Evolutionary conservation across 2,329 filamentous ascomycete genomes (phyloP).

Genomic region (Sodiomyces alkalinus): DNA sequence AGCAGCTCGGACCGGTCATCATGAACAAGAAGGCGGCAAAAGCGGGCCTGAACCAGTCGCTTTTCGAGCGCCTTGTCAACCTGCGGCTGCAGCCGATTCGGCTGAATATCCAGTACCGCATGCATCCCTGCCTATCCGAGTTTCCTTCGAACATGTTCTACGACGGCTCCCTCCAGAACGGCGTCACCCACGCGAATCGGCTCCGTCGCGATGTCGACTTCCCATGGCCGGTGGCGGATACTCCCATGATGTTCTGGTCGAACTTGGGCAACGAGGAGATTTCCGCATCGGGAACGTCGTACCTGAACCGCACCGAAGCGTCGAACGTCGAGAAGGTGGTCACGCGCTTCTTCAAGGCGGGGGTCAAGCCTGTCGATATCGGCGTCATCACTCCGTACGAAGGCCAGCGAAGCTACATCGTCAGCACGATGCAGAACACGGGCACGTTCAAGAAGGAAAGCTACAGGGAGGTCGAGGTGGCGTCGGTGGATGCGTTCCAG

Average conservation of each 20-base stretch:
- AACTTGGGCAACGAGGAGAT: constrained; percentile 97
- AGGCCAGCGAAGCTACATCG: constrained; percentile 93
- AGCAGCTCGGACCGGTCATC: constrained; percentile 93
- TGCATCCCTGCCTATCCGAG: constrained; percentile 94
- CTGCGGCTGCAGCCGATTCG: constrained; percentile 83
- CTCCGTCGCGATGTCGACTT: constrained; percentile 91
- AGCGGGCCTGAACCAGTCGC: constrained; percentile 91
- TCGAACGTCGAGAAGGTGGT: constrained; percentile 98
- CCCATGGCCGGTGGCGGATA: constrained; percentile 87
- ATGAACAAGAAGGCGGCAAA: constrained; percentile 99
- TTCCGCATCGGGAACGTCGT: constrained; percentile 91
- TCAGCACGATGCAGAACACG: constrained; percentile 97
- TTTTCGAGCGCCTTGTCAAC: constrained; percentile 91
- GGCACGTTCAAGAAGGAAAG: constrained; percentile 96
- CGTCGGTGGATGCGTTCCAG: constrained; percentile 96
- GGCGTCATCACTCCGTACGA: constrained; percentile 98
- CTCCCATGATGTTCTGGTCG: constrained; percentile 99
- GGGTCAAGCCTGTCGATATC: constrained; percentile 84
- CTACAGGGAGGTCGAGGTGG: constrained; percentile 97
- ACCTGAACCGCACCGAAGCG: constrained; percentile 93
- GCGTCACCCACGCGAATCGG: constrained; percentile 78
- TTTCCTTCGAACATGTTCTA: constrained; percentile 99
- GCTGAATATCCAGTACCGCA: constrained; percentile 93
- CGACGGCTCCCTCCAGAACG: constrained; percentile 91
- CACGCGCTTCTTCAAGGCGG: constrained; percentile 96